Base-by-base conservation (phyloP, 2,329 filamentous ascomycete species). In the Coniosporium tulheliwenetii region DNA sequence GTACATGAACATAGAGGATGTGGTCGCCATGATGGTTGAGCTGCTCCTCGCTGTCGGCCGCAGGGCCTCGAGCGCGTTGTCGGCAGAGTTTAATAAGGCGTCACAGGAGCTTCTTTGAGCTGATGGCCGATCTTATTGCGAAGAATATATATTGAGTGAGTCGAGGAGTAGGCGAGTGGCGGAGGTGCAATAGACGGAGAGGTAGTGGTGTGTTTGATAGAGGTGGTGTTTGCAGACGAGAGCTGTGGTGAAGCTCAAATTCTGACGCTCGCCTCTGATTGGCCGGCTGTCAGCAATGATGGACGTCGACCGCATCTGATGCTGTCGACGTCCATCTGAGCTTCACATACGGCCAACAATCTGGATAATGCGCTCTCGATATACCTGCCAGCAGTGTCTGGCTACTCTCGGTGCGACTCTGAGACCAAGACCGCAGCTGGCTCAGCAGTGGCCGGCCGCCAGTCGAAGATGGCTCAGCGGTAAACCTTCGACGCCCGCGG, bases 1-100 rank as follows among this genome's bases (percentile, higher is more conserved):
- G 69, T 98, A 98, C 67, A 98, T 79, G 62, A 95, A 95, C 85
- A 95, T 93, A 61, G 89, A 89, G 50, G 87, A 95, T 46, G 89
- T 95, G 60, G 87, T 93, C 69, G 91, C 89, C 91, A 96, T 96
- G 59, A 44, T 69, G 65, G 60, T 57, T 26, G 19, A 7, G 19
- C 19, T 26, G 19, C 19, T 26, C 19, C 53, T 44, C 44, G 49
- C 54, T 44, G 57, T 43, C 41, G 45, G 41, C 43, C 42, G 41
- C 13, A 33, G 40, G 45, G 45, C 45, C 43, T 33, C 32, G 13
- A 33, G 32, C 32, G 32, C 32, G 13, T 10, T 5, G 10, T 33
- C 32, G 10, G 32, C 10, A 33, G 10, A 13, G 10, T 10, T 33
- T 4, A 3, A 33, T 10, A 26, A 26, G 7, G 19, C 7, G 19